Evolutionary conservation across 257 asterid genomes (phyloP), one percentile per base, ranked within the genome.

Genomic region (Penstemon davidsonii): DNA sequence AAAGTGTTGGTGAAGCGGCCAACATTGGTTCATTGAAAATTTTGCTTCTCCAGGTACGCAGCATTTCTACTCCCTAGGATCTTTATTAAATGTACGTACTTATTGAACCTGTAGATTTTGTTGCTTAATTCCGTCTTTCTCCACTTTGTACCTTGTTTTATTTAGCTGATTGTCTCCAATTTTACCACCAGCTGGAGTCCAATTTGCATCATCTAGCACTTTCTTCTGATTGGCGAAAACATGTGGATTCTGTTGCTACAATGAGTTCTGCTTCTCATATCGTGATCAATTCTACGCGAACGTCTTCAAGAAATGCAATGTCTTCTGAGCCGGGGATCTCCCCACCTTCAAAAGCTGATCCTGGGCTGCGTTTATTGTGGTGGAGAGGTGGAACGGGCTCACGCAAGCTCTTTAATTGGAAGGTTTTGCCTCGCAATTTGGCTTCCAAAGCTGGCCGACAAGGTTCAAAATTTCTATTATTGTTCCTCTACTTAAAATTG

Each of bases 311-410:
- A 75, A 85, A 82, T 68, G 79, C 79, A 42, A 82, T 83, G 71
- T 68, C 79, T 67, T 76, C 83, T 45, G 90, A 81, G 66, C 81
- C 49, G 62, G 87, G 75, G 66, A 38, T 69, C 7, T 58, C 73
- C 55, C 82, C 88, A 58, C 74, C 90, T 74, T 77, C 91, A 43
- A 89, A 78, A 77, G 80, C 87, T 70, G 86, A 82, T 11, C 60
- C 79, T 68, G 96, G 98, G 58, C 79, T 77, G 73, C 78, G 88
- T 78, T 81, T 82, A 70, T 90, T 88, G 78, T 94, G 99, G 99
- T 89, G 98, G 99, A 88, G 98, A 79, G 99, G 99, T 68, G 95
- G 96, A 67, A 83, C 84, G 76, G 83, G 83, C 69, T 94, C 99
- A n/a, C 86, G 95, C 55, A 67, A 59, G 73, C 85, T 94, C 68